Percentiles rank a stretch among this genome's conserved stretches.
Conservation (phyloP, 1,139 yeast genomes). For the Candida buenavistaensis region DNA sequence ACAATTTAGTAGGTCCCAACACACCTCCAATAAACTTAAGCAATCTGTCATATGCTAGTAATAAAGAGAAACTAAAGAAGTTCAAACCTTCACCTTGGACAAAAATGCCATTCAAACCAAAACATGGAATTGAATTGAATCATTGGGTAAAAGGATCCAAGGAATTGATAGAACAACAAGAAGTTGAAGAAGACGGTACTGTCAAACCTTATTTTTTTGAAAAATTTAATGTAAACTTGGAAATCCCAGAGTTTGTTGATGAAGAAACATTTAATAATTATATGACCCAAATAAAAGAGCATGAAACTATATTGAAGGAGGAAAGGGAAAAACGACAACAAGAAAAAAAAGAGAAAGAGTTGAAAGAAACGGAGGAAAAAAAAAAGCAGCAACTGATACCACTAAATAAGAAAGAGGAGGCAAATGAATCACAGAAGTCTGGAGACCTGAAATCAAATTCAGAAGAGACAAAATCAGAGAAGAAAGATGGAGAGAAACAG, state of each 20-base stretch:
- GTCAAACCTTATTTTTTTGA: conserved; percentile 68
- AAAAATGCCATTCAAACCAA: conserved; percentile 53
- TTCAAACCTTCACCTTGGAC: conserved; percentile 85
- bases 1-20: conserved; percentile 85
- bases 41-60: conserved; percentile 47
- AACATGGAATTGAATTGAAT: conserved; percentile 49
- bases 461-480: conserved; percentile 8
- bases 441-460: conserved; percentile 5
- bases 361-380: conserved; percentile 11
- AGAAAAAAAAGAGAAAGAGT: conserved; percentile 21
- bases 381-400: conserved; percentile 10
- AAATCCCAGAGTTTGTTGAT: conserved; percentile 67
- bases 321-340: conserved; percentile 22
- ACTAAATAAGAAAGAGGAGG: conserved; percentile 7
- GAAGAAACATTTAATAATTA: conserved; percentile 60
- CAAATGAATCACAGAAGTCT: conserved; percentile 3
- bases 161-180: conserved; percentile 36
- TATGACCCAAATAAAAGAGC: conserved; percentile 43
- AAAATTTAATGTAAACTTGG: conserved; percentile 68
- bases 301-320: conserved; percentile 19
- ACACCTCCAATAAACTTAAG: conserved; percentile 77
- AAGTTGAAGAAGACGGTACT: conserved; percentile 29
- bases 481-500: conserved; percentile 3
- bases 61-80: conserved; percentile 66
- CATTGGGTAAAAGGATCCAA: conserved; percentile 90